phyloP scores from a whole-genome alignment of 805 yeast species.

The Zygoascus tannicola region DNA sequence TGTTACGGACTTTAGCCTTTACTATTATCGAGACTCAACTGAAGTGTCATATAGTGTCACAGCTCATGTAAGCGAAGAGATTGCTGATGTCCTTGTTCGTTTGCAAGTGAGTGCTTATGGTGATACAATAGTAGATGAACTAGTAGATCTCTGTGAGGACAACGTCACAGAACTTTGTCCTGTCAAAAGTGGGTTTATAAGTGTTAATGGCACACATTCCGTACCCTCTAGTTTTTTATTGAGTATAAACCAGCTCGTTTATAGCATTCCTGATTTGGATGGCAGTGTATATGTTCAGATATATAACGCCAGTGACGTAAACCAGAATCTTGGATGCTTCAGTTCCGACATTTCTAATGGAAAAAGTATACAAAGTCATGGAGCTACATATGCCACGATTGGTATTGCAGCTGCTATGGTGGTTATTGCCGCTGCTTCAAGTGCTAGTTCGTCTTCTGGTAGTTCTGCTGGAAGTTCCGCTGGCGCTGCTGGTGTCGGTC shows the following conservation, averaged over 20 bases:
- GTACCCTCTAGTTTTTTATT: conserved; percentile 23
- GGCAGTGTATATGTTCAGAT: conserved; percentile 21
- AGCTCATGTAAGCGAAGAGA: neutral
- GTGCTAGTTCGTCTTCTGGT: conserved; percentile 9
- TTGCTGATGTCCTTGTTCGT: conserved; percentile 6
- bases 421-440: conserved; percentile 11
- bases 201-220: conserved; percentile 20
- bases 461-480: conserved; percentile 3
- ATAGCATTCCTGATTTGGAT: conserved; percentile 28
- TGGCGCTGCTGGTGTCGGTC: conserved; percentile 7
- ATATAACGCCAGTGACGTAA: conserved; percentile 14
- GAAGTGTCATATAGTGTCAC: conserved; percentile 2
- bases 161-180: conserved; percentile 26
- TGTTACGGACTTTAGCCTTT: conserved; percentile 3
- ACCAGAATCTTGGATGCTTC: conserved; percentile 21
- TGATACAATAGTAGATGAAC: conserved; percentile 17
- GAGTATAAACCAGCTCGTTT: conserved; percentile 25
- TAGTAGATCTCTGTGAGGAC: conserved; percentile 25
- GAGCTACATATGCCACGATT: conserved; percentile 23
- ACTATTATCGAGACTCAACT: conserved; percentile 3
- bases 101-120: conserved; percentile 25
- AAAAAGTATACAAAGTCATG: conserved; percentile 20
- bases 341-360: conserved; percentile 25
- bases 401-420: conserved; percentile 25
- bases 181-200: conserved; percentile 17